phyloP scores from a whole-genome alignment of 1,139 yeast genomes.

The Pichia sp. region DNA sequence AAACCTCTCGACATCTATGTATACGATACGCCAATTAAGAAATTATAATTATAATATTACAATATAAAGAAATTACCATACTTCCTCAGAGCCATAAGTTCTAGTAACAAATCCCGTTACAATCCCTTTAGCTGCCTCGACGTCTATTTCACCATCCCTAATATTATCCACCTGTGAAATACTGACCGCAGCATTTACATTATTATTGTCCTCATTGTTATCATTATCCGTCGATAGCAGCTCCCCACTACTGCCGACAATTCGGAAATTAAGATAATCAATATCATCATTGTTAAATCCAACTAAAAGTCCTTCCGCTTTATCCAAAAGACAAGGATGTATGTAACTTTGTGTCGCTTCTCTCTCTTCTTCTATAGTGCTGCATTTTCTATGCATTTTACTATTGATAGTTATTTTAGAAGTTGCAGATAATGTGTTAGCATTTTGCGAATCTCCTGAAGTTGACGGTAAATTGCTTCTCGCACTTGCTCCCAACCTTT shows the following conservation, averaged over 20 bases:
- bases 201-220: background rate
- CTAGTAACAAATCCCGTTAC: slow-evolving; percentile 9
- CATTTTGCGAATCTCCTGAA: background rate
- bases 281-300: slow-evolving; percentile 51
- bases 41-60: too few relatives aligned
- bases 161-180: too few relatives aligned
- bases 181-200: too few relatives aligned
- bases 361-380: slow-evolving; percentile 52
- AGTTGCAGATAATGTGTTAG: background rate
- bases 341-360: slow-evolving; percentile 47
- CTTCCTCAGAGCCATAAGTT: background rate
- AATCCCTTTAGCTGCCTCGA: slow-evolving; percentile 3
- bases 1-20: too few relatives aligned
- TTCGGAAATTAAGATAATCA: slow-evolving; percentile 28
- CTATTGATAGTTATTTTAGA: slow-evolving; percentile 4
- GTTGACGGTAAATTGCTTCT: background rate
- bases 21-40: too few relatives aligned
- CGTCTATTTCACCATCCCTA: too few relatives aligned
- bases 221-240: background rate
- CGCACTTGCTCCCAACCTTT: too few relatives aligned
- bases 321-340: slow-evolving; percentile 44
- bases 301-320: slow-evolving; percentile 51
- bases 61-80: background rate
- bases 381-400: slow-evolving; percentile 24
- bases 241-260: background rate